Percentiles rank a stretch among this genome's conserved stretches.
These are phyloP conservation scores for Gossypium turneri DNA, from an alignment of 345 rosid species.

Conservation along the genomic window DNA sequence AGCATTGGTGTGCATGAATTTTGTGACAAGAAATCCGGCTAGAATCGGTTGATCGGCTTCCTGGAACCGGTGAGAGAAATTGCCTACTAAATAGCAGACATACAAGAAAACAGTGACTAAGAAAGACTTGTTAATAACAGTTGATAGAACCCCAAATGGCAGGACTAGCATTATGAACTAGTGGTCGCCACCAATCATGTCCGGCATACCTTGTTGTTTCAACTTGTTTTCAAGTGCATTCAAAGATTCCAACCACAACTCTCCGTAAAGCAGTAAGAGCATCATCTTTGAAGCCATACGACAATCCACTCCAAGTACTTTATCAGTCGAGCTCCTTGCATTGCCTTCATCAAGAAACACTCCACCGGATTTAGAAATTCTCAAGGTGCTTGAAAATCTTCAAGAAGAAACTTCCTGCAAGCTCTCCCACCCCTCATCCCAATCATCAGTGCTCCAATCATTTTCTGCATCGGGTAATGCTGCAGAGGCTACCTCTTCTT, in stretches of 20 bases:
- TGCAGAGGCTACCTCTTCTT: slow-evolving; percentile 33
- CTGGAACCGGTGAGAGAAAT: slow-evolving; percentile 58
- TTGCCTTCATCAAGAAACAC: slow-evolving; percentile 53
- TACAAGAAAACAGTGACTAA: slow-evolving; percentile 54
- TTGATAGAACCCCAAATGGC: slow-evolving; percentile 55
- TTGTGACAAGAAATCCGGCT: slow-evolving; percentile 74
- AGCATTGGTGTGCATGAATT: slow-evolving; percentile 73
- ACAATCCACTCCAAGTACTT: slow-evolving; percentile 32
- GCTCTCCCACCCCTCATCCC: slow-evolving; percentile 99
- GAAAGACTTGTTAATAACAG: slow-evolving; percentile 39
- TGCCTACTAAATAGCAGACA: slow-evolving; percentile 65
- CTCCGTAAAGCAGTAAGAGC: slow-evolving; percentile 67
- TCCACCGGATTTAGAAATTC: slow-evolving; percentile 42
- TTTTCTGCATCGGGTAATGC: slow-evolving; percentile 45
- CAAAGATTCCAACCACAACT: slow-evolving; percentile 46
- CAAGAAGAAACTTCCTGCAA: slow-evolving; percentile 54
- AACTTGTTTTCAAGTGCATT: slow-evolving; percentile 53
- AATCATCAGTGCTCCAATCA: slow-evolving; percentile 66
- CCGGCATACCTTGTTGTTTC: slow-evolving; percentile 55
- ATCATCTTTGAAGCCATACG: slow-evolving; percentile 52
- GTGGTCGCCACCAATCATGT: slow-evolving; percentile 35
- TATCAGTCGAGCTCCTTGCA: slow-evolving; percentile 42
- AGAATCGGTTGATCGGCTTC: slow-evolving; percentile 65
- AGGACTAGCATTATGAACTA: slow-evolving; percentile 54
- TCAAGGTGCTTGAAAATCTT: slow-evolving; percentile 46